Base-by-base conservation (phyloP, 2,329 filamentous ascomycete species). In the Periconia macrospinosa region DNA sequence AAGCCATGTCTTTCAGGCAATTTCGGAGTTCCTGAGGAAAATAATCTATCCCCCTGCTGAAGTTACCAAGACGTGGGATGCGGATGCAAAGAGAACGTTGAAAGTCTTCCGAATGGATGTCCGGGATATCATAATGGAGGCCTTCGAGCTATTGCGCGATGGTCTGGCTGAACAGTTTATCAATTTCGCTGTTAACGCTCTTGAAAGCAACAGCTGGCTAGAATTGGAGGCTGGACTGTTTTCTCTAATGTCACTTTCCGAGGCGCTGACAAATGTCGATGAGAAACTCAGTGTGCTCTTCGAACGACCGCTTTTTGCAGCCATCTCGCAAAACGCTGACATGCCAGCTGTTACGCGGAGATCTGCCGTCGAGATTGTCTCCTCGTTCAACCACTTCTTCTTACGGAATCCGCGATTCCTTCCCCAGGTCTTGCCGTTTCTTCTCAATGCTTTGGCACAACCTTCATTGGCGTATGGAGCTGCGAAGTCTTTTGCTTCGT, bases 381-480 rank as follows among this genome's bases (percentile, higher is more conserved):
- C 89, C 59, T 81, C 85, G 23, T 92, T 91, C 66, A 85, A 88
- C 6, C 84, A 87, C 50, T 94, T 90, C 73, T 93, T 95, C 69
- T 83, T 89, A 63, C 82, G 86, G 19, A 85, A 90, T 65, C 78
- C 85, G 1, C 79, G 83, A 30, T 84, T 85, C 56, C 79, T 95
- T 1, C 87, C 89, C 1, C 78, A 85, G 41, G 88, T 88, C 1
- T 77, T 95, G 20, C 89, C 87, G 46, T 85, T 93, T 43, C 80
- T 94, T 1, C 92, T 95, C 67, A 82, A 80, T 30, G 86, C 88
- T 7, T 78, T 93, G 3, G 80, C 82, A 17, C 85, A 88, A 30
- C 75, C 81, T 1, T 75, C 81, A 3, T 78, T 92, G 43, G 85
- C 86, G 9, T 78, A 81, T n/a, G 81, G 84, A 46, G 88, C 90